These are phyloP conservation scores for Syncephalastrum contaminatum DNA, from an alignment of 371 early-diverging fungal genomes.

Conservation along the genomic window DNA sequence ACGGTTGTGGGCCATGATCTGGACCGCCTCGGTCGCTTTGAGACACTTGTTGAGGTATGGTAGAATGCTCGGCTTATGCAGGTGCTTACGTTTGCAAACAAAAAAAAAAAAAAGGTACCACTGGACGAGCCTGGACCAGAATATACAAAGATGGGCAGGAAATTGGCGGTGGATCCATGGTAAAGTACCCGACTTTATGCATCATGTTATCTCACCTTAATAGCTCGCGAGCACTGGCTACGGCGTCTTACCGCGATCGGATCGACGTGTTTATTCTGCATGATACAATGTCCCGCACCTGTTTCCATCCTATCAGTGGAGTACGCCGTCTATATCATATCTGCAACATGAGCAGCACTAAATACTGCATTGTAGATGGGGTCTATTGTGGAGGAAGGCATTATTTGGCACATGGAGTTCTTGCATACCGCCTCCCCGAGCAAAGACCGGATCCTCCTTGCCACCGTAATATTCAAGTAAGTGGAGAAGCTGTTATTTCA, in stretches of 20 bases:
- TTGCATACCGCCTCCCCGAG: conserved; percentile 23
- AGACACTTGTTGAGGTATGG: conserved; percentile 31
- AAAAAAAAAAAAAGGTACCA: conserved; percentile 19
- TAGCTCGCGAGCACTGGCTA: conserved; percentile 42
- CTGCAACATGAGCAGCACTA: not conserved
- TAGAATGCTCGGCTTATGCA: not conserved
- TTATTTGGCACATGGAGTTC: conserved; percentile 54
- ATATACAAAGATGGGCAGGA: conserved; percentile 32
- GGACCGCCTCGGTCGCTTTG: conserved; percentile 25
- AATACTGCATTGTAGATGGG: conserved; percentile 20
- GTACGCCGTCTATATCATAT: conserved; percentile 15
- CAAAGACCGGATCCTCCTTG: conserved; percentile 30
- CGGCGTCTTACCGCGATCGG: conserved; percentile 38
- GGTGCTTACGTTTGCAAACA: not conserved
- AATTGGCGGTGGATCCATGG: conserved; percentile 43
- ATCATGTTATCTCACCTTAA: not conserved
- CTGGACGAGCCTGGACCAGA: conserved; percentile 38
- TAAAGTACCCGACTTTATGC: conserved; percentile 6
- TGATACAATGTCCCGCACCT: conserved; percentile 21
- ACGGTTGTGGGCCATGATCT: conserved; percentile 14
- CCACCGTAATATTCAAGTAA: conserved; percentile 37
- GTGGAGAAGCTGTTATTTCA: not conserved
- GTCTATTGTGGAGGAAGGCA: conserved; percentile 34
- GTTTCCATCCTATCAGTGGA: conserved; percentile 35
- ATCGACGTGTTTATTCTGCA: conserved; percentile 39